Evolutionary conservation across 2,329 filamentous ascomycete genomes (phyloP).

Genomic region (Hortaea werneckii): DNA sequence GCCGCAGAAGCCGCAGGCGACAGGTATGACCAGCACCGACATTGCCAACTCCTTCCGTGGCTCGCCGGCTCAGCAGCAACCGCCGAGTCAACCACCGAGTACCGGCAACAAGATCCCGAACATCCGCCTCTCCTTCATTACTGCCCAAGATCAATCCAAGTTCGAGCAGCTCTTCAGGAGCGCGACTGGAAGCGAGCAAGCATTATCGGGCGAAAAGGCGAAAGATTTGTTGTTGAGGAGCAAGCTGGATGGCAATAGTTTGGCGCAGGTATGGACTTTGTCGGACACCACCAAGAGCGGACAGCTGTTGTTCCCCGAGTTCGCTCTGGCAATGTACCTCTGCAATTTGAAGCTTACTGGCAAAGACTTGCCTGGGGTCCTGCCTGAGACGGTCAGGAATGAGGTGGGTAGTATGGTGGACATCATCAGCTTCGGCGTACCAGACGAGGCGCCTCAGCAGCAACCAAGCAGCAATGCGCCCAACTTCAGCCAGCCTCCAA

Average conservation of each 20-base stretch:
- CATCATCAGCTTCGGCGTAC: constrained; percentile 91
- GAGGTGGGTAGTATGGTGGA: constrained; percentile 99
- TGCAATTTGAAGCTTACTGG: constrained; percentile 89
- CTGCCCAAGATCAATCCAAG: constrained; percentile 85
- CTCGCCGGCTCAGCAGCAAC: constrained; percentile 39
- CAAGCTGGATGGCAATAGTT: constrained; percentile 71
- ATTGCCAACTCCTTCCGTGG: constrained; percentile 54
- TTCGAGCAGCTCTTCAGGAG: constrained; percentile 98
- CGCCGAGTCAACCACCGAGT: constrained; percentile 52
- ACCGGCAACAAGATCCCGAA: constrained; percentile 71
- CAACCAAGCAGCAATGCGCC: constrained; percentile 56
- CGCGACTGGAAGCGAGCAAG: constrained; percentile 72
- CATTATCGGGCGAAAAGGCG: constrained; percentile 85
- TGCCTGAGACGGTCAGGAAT: constrained; percentile 84
- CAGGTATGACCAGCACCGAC: constrained; percentile 52
- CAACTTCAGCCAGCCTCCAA: constrained; percentile 52
- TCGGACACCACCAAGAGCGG: constrained; percentile 94
- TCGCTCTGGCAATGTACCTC: constrained; percentile 94
- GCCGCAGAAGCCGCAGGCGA: constrained; percentile 43
- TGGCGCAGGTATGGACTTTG: constrained; percentile 91
- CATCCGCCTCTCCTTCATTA: constrained; percentile 91
- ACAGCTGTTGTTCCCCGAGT: constrained; percentile 93
- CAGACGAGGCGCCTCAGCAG: constrained; percentile 49
- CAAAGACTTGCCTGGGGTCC: constrained; percentile 60
- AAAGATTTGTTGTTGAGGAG: constrained; percentile 82